Conservation (phyloP, 176 grass and related monocot genomes). For the Sorghum bicolor region DNA sequence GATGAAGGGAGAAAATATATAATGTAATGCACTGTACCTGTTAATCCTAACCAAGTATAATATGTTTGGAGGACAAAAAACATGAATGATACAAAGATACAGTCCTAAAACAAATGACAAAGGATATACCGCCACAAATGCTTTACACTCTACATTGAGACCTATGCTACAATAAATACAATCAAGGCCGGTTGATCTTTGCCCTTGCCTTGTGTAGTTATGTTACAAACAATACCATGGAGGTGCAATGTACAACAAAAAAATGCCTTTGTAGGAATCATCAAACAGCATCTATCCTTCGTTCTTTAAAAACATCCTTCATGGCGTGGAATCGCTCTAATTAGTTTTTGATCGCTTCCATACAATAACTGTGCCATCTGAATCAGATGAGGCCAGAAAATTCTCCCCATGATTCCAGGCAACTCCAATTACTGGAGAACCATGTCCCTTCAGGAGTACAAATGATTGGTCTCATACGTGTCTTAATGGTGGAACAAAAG, state of each 20-base stretch:
- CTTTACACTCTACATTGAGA: conserved; percentile 27
- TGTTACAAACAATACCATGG: conserved; percentile 38
- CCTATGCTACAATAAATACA: conserved; percentile 33
- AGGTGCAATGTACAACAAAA: conserved; percentile 14
- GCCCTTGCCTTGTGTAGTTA: conserved; percentile 18
- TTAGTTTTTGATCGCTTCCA: conserved; percentile 75
- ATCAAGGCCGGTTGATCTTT: not conserved
- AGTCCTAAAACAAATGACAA: not conserved
- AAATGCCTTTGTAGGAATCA: conserved; percentile 4
- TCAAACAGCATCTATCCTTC: conserved; percentile 9
- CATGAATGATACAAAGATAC: conserved; percentile 17
- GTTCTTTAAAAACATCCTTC: conserved; percentile 12
- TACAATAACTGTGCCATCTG: conserved; percentile 92
- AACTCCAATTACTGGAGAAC: conserved; percentile 78
- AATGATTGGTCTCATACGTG: not conserved
- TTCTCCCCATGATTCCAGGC: conserved; percentile 97
- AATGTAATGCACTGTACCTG: not conserved
- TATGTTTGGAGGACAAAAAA: not conserved
- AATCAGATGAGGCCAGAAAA: conserved; percentile 90
- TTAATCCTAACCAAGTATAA: not conserved
- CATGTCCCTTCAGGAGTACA: conserved; percentile 63
- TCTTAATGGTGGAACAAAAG: not conserved
- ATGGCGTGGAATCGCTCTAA: conserved; percentile 7
- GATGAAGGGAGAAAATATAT: no score
- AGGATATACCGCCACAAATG: not conserved